These are phyloP conservation scores for Melianthus villosus DNA, from an alignment of 441 rosid species.

Conservation along the genomic window DNA sequence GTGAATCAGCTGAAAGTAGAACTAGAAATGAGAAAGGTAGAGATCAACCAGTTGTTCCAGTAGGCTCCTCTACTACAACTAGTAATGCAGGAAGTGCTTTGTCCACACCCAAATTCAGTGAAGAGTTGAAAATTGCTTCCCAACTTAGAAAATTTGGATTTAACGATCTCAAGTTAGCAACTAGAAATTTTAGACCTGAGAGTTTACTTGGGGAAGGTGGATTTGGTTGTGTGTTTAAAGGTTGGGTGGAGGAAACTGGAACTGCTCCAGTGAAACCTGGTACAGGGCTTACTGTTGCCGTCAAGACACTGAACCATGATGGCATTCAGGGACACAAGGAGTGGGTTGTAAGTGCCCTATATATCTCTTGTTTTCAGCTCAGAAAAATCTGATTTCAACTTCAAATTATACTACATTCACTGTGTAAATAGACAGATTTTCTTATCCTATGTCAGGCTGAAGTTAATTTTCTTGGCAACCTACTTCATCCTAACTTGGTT, in stretches of 20 bases:
- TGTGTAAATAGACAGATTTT: neutral
- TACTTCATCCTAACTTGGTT: constrained; percentile 66
- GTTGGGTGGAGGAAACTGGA: constrained; percentile 76
- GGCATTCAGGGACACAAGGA: constrained; percentile 1
- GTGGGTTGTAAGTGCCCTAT: neutral
- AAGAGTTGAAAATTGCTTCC: constrained; percentile 31
- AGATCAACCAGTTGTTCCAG: constrained; percentile 33
- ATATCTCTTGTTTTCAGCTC: too few relatives aligned
- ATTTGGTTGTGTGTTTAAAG: constrained; percentile 82
- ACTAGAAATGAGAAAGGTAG: constrained; percentile 26
- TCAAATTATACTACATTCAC: too few relatives aligned
- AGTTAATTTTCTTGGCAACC: constrained; percentile 72
- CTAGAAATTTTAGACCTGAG: constrained; percentile 75
- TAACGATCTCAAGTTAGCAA: constrained; percentile 51
- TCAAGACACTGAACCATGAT: constrained; percentile 1
- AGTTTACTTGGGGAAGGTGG: constrained; percentile 91
- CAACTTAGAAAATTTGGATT: constrained; percentile 28
- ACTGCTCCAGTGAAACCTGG: constrained; percentile 71
- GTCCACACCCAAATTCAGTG: constrained; percentile 28
- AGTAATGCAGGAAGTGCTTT: constrained; percentile 33
- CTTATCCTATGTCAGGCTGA: constrained; percentile 44
- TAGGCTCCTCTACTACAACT: constrained; percentile 26
- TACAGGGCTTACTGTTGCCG: constrained; percentile 17
- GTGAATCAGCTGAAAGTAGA: constrained; percentile 33
- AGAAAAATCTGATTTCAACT: too few relatives aligned